phyloP scores from a whole-genome alignment of 2,329 filamentous ascomycete species.

The Pseudogymnoascus destructans region DNA sequence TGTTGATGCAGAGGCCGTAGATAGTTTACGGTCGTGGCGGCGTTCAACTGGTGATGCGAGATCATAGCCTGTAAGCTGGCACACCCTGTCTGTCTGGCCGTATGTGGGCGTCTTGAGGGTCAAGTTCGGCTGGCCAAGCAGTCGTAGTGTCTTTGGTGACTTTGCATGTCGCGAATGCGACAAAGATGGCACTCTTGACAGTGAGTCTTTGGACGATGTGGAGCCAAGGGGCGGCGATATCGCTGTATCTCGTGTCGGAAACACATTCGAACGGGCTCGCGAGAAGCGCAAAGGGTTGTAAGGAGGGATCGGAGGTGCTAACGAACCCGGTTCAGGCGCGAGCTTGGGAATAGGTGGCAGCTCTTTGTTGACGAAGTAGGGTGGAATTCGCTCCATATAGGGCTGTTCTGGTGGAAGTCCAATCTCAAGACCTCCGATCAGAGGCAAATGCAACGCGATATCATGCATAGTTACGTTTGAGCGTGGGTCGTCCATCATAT shows the following conservation, averaged over 20 bases:
- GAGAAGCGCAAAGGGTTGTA: slow-evolving; percentile 1
- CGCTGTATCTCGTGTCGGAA: not conserved
- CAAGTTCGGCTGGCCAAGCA: not conserved
- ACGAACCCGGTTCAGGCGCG: not conserved
- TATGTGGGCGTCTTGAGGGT: not conserved
- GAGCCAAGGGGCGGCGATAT: not conserved
- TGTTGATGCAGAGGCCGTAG: not conserved
- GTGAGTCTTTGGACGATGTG: not conserved
- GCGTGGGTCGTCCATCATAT: not conserved
- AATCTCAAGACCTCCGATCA: not conserved
- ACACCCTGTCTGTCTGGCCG: not conserved
- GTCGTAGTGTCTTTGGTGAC: not conserved
- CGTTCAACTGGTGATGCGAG: not conserved
- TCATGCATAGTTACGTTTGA: not conserved
- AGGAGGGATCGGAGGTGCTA: not conserved
- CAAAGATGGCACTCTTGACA: not conserved
- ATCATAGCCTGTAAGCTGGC: not conserved
- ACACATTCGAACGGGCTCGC: not conserved
- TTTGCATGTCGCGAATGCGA: not conserved
- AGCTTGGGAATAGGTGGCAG: not conserved
- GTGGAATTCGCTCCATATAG: not conserved
- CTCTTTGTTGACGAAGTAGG: slow-evolving; percentile 3
- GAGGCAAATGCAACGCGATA: not conserved
- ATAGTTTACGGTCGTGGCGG: not conserved
- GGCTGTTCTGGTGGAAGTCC: not conserved